Conservation (phyloP, 495 filamentous ascomycete genomes). For the Aspergillus biplanus region DNA sequence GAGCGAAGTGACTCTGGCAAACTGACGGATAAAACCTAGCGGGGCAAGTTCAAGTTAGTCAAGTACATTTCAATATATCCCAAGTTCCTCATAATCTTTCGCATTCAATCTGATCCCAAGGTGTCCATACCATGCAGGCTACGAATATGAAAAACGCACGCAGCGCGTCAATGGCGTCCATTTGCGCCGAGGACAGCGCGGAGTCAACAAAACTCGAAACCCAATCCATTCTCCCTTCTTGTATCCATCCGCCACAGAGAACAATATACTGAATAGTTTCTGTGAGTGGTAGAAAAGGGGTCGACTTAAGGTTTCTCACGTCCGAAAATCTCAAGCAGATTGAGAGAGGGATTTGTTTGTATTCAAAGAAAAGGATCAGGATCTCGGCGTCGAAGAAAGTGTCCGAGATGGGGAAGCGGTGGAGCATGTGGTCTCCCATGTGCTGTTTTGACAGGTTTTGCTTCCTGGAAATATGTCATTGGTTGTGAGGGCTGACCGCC, state of each 20-base stretch:
- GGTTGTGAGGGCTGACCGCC: too few relatives aligned
- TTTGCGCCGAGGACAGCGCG: constrained; percentile 31
- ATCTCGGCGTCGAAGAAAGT: too few relatives aligned
- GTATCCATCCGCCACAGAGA: not conserved
- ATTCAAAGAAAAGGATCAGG: not conserved
- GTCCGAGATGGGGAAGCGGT: too few relatives aligned
- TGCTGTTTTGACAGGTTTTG: too few relatives aligned
- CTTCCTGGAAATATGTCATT: too few relatives aligned
- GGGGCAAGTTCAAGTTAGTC: constrained; percentile 21
- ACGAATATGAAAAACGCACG: constrained; percentile 50
- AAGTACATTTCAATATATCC: constrained; percentile 19
- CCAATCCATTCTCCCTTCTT: constrained; percentile 26
- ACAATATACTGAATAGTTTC: not conserved
- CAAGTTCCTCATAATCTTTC: not conserved
- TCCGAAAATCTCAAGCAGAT: too few relatives aligned
- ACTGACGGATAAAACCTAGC: constrained; percentile 58
- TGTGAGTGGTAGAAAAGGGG: too few relatives aligned
- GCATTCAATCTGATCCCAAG: constrained; percentile 4
- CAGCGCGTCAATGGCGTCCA: constrained; percentile 48
- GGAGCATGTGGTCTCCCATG: too few relatives aligned
- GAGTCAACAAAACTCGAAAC: constrained; percentile 30
- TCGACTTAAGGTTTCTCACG: too few relatives aligned
- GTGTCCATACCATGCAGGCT: constrained; percentile 50
- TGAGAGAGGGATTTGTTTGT: not conserved
- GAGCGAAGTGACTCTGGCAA: constrained; percentile 51